Evolutionary conservation across 2,329 filamentous ascomycete genomes (phyloP).

Genomic region (Penicillium paneum): DNA sequence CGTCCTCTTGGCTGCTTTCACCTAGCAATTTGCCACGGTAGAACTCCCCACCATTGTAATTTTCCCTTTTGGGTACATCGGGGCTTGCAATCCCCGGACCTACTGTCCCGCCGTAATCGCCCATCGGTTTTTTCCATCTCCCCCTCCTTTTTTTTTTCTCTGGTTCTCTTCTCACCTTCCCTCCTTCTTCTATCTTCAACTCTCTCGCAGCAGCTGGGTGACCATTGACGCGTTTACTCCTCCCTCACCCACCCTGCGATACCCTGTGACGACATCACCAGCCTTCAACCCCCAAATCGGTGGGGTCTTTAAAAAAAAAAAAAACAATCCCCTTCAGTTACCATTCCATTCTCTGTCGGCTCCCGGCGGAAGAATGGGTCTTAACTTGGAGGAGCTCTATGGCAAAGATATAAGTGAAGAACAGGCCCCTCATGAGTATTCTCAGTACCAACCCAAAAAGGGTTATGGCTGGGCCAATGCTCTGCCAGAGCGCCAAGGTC

Average conservation of each 20-base stretch:
- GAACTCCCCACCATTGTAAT: slow-evolving; percentile 22
- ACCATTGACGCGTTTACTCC: slow-evolving; percentile 7
- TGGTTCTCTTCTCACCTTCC: slow-evolving; percentile 4
- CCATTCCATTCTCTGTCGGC: slow-evolving; percentile 41
- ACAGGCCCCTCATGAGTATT: slow-evolving; percentile 45
- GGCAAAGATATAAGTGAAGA: slow-evolving; percentile 47
- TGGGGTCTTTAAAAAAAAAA: slow-evolving; percentile 18
- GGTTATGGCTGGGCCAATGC: slow-evolving; percentile 93
- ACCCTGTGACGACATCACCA: slow-evolving; percentile 28
- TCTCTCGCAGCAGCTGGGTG: slow-evolving; percentile 23
- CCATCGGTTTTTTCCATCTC: not conserved
- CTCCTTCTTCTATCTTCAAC: slow-evolving; percentile 5
- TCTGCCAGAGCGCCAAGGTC: slow-evolving; percentile 94
- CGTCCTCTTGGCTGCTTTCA: slow-evolving; percentile 11
- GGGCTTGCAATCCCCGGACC: slow-evolving; percentile 22
- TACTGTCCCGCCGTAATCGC: slow-evolving; percentile 22
- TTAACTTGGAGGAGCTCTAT: slow-evolving; percentile 48
- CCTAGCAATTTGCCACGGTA: slow-evolving; percentile 17
- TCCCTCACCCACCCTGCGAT: slow-evolving; percentile 20
- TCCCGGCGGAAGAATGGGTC: slow-evolving; percentile 51
- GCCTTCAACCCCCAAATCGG: slow-evolving; percentile 12
- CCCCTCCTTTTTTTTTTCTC: slow-evolving; percentile 8
- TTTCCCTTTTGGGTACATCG: slow-evolving; percentile 21
- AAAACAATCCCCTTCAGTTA: slow-evolving; percentile 12
- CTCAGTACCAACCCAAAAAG: slow-evolving; percentile 54